A percentile compares a stretch with the other conserved stretches of the same genome.
phyloP scores from a whole-genome alignment of 805 yeast genomes.

The Candida nitratophila region DNA sequence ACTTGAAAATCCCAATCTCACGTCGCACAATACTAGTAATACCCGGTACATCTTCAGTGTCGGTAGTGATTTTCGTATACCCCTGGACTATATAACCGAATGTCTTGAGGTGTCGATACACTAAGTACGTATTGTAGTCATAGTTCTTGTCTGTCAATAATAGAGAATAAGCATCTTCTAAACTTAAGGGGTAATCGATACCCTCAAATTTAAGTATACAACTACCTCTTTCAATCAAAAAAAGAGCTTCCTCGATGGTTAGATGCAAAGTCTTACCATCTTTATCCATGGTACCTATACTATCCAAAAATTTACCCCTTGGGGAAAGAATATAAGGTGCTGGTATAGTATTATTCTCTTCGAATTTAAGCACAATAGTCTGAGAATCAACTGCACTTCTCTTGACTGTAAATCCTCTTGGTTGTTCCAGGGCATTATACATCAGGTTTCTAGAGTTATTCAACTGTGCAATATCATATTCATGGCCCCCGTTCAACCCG shows the following conservation, averaged over 20 bases:
- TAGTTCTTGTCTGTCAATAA: conserved; percentile 30
- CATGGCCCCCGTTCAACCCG: conserved; percentile 3
- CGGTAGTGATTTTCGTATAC: conserved; percentile 1
- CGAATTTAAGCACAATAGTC: neutral
- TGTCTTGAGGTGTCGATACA: conserved; percentile 68
- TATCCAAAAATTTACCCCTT: conserved; percentile 65
- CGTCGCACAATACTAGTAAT: too few relatives aligned
- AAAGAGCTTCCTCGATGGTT: conserved; percentile 61
- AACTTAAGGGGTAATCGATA: conserved; percentile 35
- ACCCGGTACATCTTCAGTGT: neutral
- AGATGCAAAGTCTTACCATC: conserved; percentile 44
- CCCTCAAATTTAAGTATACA: conserved; percentile 20
- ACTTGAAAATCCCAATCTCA: too few relatives aligned
- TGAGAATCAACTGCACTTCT: conserved; percentile 8
- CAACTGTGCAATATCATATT: conserved; percentile 29
- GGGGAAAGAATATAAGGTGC: conserved; percentile 34
- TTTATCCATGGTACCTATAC: conserved; percentile 57
- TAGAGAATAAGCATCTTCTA: conserved; percentile 58
- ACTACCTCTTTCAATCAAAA: conserved; percentile 77
- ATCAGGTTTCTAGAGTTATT: conserved; percentile 56
- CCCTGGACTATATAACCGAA: conserved; percentile 64
- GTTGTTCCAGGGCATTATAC: conserved; percentile 55
- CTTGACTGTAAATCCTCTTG: conserved; percentile 36
- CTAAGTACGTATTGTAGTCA: conserved; percentile 49
- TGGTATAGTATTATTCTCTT: conserved; percentile 8